These are phyloP conservation scores for Dactylellina sp. DNA, from an alignment of 2,329 filamentous ascomycete genomes.

Conservation along the genomic window DNA sequence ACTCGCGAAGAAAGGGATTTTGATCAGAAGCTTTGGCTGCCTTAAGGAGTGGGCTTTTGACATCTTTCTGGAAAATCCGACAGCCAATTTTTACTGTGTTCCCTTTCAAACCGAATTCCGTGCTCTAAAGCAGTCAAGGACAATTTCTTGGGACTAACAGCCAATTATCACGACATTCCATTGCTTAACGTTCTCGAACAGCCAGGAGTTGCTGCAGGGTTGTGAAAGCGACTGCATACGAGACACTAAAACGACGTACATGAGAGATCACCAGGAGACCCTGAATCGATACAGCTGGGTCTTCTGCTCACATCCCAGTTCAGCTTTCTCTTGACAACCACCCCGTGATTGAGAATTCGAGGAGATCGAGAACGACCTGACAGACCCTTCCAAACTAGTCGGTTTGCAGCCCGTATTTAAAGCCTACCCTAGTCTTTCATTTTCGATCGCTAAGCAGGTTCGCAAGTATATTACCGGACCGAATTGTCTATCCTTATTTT, in stretches of 20 bases:
- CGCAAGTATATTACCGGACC: slow-evolving; percentile 23
- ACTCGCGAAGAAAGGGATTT: slow-evolving; percentile 37
- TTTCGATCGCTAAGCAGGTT: slow-evolving; percentile 19
- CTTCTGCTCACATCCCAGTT: slow-evolving; percentile 14
- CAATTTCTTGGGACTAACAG: slow-evolving; percentile 37
- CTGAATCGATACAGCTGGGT: slow-evolving; percentile 36
- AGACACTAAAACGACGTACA: slow-evolving; percentile 40
- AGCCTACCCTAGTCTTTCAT: slow-evolving; percentile 40
- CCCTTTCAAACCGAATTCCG: slow-evolving; percentile 39
- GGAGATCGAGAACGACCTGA: slow-evolving; percentile 40
- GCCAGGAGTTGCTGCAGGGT: slow-evolving; percentile 56
- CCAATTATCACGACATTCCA: slow-evolving; percentile 56
- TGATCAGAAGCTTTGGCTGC: slow-evolving; percentile 50
- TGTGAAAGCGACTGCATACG: slow-evolving; percentile 51
- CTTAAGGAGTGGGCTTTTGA: slow-evolving; percentile 39
- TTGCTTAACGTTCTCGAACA: slow-evolving; percentile 54
- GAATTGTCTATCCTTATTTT: slow-evolving; percentile 9
- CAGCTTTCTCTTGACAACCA: slow-evolving; percentile 39
- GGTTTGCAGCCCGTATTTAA: slow-evolving; percentile 43
- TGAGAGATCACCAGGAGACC: slow-evolving; percentile 40
- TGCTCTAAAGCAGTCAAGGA: slow-evolving; percentile 54
- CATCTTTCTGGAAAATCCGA: slow-evolving; percentile 39
- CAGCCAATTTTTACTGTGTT: slow-evolving; percentile 32
- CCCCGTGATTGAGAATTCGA: slow-evolving; percentile 45
- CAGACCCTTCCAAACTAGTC: slow-evolving; percentile 25